Base-by-base conservation (phyloP, 78 protist genomes). In the Salpingoeca rosetta region DNA sequence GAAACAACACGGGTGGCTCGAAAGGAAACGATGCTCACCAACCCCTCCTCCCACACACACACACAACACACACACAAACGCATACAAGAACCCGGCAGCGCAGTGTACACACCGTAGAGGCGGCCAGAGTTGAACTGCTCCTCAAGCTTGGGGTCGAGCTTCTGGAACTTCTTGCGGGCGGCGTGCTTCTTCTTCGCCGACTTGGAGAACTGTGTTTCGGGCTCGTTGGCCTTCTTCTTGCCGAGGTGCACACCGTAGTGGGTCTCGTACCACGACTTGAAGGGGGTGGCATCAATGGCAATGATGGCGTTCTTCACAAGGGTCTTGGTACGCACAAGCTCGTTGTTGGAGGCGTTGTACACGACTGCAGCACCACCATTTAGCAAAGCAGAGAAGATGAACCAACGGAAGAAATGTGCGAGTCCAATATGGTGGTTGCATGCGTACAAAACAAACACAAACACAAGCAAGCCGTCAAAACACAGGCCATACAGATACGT, bases 281-380 rank as follows among this genome's bases (percentile, higher is more conserved):
- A 98, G 40, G 99, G 99, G 83, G 99, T 89, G 73, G 98, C 94
- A 81, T 97, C 99, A 39, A 98, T 42, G 84, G 87, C 91, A 44
- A 97, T 93, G 87, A 98, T 95, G 72, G 97, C 83, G 86, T 84
- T 83, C 98, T 97, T 98, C 81, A 96, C 99, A n/a, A 98, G 93
- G 35, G 99, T 96, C 92, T 98, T 97, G 90, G 99, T 98, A 85
- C 99, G 97, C 82, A 98, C 98, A 83, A 96, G 90, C 94, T 98
- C 99, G 97, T 97, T 98, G 95, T 93, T 92, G 74, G 99, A 87
- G 39, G 99, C 98, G 94, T 98, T 97, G 98, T 97, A 98, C 65
- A 96, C 98, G 39, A 97, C 99, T 45, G 36, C 44, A 57, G 91
- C 77, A 85, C 36, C 41, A 1, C 7, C n/a, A 1, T 79, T 11